A percentile compares a stretch with the other conserved stretches of the same genome.
Evolutionary conservation across 1,139 yeast species (phyloP).

Genomic region (Scheffersomyces lignicola): DNA sequence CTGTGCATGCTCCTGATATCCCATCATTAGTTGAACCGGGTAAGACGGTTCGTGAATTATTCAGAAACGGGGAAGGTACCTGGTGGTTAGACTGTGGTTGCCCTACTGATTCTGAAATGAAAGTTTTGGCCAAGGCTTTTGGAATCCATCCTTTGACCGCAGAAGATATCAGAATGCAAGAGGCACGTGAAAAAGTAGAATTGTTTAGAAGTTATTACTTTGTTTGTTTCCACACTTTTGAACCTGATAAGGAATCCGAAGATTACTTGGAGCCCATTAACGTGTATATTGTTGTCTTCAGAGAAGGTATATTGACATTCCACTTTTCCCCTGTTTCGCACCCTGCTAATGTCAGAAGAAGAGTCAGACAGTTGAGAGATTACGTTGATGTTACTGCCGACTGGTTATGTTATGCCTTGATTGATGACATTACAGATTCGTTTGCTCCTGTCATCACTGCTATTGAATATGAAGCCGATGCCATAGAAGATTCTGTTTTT

Average conservation of each 20-base stretch:
- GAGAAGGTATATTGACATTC: slow-evolving; percentile 78
- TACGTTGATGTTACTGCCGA: slow-evolving; percentile 84
- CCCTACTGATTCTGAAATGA: slow-evolving; percentile 70
- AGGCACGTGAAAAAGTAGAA: slow-evolving; percentile 80
- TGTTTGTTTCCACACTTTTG: slow-evolving; percentile 79
- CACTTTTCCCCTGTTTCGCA: slow-evolving; percentile 80
- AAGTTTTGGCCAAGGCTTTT: slow-evolving; percentile 62
- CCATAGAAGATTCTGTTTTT: slow-evolving; percentile 71
- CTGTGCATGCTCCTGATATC: slow-evolving; percentile 84
- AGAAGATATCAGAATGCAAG: slow-evolving; percentile 81
- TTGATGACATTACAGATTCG: slow-evolving; percentile 90
- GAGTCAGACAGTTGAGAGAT: slow-evolving; percentile 84
- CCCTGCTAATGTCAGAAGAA: slow-evolving; percentile 82
- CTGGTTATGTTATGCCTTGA: slow-evolving; percentile 89
- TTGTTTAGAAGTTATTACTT: slow-evolving; percentile 70
- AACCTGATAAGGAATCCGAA: slow-evolving; percentile 69
- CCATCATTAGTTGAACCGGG: slow-evolving; percentile 69
- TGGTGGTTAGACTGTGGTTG: slow-evolving; percentile 78
- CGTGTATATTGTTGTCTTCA: slow-evolving; percentile 84
- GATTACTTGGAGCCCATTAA: slow-evolving; percentile 84
- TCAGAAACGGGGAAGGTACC: slow-evolving; percentile 54
- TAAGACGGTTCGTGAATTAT: slow-evolving; percentile 62
- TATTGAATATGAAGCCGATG: slow-evolving; percentile 86
- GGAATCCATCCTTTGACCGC: slow-evolving; percentile 85
- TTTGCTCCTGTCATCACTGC: slow-evolving; percentile 87